These are phyloP conservation scores for Vicia villosa DNA, from an alignment of 306 rosid species.

Conservation along the genomic window DNA sequence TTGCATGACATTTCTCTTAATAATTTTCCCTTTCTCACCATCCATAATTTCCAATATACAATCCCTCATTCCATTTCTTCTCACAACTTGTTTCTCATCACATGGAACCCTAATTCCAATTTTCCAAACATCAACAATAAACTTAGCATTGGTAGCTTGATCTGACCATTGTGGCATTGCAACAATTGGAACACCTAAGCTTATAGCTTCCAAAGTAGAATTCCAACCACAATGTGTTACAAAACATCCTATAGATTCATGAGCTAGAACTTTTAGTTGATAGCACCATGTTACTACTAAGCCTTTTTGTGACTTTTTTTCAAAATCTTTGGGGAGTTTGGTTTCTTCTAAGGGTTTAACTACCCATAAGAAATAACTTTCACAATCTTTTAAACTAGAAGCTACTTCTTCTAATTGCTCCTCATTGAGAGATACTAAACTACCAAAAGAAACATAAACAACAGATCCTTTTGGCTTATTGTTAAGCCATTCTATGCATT, in stretches of 20 bases:
- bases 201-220: conserved; percentile 33
- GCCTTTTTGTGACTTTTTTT: conserved; percentile 25
- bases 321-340: conserved; percentile 37
- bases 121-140: conserved; percentile 35
- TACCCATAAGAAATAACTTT: conserved; percentile 37
- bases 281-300: conserved; percentile 39
- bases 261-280: conserved; percentile 33
- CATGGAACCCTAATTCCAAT: conserved; percentile 10
- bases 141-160: conserved; percentile 35
- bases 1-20: conserved; percentile 1
- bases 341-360: conserved; percentile 23
- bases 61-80: not conserved
- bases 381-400: conserved; percentile 15
- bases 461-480: conserved; percentile 39
- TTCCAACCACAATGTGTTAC: conserved; percentile 46
- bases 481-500: conserved; percentile 43
- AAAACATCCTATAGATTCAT: conserved; percentile 32
- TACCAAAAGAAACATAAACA: conserved; percentile 37
- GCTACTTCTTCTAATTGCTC: conserved; percentile 36
- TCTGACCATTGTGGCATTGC: conserved; percentile 36
- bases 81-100: conserved; percentile 30
- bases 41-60: conserved; percentile 34
- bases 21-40: conserved; percentile 3
- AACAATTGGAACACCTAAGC: conserved; percentile 37
- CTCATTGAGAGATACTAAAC: conserved; percentile 2